Percentiles rank a stretch among this genome's conserved stretches.
Evolutionary conservation across 306 rosid species (phyloP).

Genomic region (Lathyrus sativus): DNA sequence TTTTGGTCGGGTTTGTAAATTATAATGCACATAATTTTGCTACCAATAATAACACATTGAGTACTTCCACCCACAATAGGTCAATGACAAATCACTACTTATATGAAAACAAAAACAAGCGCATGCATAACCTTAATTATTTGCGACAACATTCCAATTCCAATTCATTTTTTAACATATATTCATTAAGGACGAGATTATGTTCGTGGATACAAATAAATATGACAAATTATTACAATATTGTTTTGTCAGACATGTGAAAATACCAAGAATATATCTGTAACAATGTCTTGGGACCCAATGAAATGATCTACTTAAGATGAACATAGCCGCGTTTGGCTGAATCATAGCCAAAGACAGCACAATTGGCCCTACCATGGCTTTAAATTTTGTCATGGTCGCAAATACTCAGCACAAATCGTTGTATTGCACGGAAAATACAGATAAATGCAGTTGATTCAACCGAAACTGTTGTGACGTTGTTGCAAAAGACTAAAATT

Average conservation of each 20-base stretch:
- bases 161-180: constrained; percentile 14
- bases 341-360: not conserved
- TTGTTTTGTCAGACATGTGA: constrained; percentile 46
- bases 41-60: constrained; percentile 20
- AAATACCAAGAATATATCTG: constrained; percentile 39
- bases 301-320: not conserved
- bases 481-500: not conserved
- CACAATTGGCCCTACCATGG: not conserved
- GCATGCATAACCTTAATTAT: constrained; percentile 31
- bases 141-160: constrained; percentile 34
- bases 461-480: not conserved
- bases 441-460: not conserved
- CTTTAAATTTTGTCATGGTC: not conserved
- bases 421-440: not conserved
- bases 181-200: constrained; percentile 35
- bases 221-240: constrained; percentile 32
- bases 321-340: not conserved
- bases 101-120: constrained; percentile 32
- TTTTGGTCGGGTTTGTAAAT: constrained; percentile 31
- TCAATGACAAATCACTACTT: constrained; percentile 31
- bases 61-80: constrained; percentile 16
- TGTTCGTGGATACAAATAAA: constrained; percentile 24
- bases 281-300: constrained; percentile 40
- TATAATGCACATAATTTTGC: constrained; percentile 31
- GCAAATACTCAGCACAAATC: not conserved